These are phyloP conservation scores for Boletus patriciae DNA, from an alignment of 768 basidiomycete genomes.

Conservation along the genomic window DNA sequence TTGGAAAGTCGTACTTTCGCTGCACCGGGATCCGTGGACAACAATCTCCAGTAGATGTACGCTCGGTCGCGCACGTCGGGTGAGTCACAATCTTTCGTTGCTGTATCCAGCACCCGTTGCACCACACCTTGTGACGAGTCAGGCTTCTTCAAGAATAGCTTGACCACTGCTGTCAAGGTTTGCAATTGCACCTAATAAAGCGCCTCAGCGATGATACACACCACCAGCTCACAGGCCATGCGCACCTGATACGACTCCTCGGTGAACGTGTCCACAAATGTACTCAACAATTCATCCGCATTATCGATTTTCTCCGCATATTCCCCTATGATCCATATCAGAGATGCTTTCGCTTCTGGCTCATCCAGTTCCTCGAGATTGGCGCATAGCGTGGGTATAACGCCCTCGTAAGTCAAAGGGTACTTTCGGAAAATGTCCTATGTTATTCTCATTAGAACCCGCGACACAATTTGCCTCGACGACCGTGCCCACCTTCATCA, in stretches of 20 bases:
- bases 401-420: constrained; percentile 93
- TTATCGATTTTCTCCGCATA: constrained; percentile 98
- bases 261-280: constrained; percentile 89
- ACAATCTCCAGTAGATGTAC: constrained; percentile 95
- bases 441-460: background rate
- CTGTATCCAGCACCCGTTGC: constrained; percentile 87
- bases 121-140: constrained; percentile 91
- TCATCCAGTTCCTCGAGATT: constrained; percentile 97
- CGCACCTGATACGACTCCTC: constrained; percentile 89
- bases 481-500: constrained; percentile 79
- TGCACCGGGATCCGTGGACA: constrained; percentile 93
- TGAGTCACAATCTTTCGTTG: constrained; percentile 96
- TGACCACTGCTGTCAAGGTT: constrained; percentile 93
- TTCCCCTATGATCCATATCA: constrained; percentile 99
- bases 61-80: constrained; percentile 96
- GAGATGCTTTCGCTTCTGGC: constrained; percentile 94
- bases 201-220: background rate
- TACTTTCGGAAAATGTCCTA: constrained; percentile 99
- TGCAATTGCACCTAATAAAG: constrained; percentile 62
- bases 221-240: background rate
- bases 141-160: constrained; percentile 93
- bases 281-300: constrained; percentile 85
- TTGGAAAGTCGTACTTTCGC: constrained; percentile 67
- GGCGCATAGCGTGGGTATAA: constrained; percentile 92
- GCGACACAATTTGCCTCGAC: too few species aligned